Base-by-base conservation (phyloP, 1,284 basidiomycete genomes). In the Sanghuangporus weigelae region DNA sequence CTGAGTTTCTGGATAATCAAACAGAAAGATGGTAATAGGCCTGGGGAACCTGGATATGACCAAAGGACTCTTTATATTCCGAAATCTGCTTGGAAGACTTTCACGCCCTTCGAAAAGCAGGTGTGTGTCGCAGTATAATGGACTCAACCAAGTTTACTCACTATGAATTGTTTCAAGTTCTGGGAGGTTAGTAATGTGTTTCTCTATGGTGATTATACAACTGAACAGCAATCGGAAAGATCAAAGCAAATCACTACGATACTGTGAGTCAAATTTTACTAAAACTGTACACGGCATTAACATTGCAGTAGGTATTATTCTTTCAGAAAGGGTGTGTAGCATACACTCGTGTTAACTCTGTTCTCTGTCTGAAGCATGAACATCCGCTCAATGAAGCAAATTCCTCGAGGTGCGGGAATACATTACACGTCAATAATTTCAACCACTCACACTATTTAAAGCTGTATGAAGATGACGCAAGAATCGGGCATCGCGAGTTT, bases 21-120 rank as follows among this genome's bases (percentile, higher is more conserved):
- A 42, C 72, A 95, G 89, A 96, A 92, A 81, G 93, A 98, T 69
- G 85, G 88, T 3, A 82, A 88, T 65, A 80, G 84, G 54, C 93
- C 94, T 14, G 87, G 84, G 42, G 84, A 96, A 69, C 86, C 92
- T 0, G 86, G 92, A n/a, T 98, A 98, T 72, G 97, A 99, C 72
- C 91, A 92, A 2, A 82, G 96, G 63, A 98, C 97, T 0, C 76
- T 99, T 53, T 86, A 84, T 72, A 86, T 99, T 59, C 96, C 96
- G 0, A 77, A 81, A 36, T 83, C 78, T 56, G 87, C 89, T 0
- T 97, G 95, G 95, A 79, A 81, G 16, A 78, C 81, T 1, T 97
- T 99, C 71, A 96, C 95, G 0, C 95, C 96, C 0, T 99, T 99
- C 71, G 96, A 99, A 78, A 93, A 87, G 70, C 93, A 95, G 81